Base-by-base conservation (phyloP, 768 basidiomycete species). In the Suillus weaverae region DNA sequence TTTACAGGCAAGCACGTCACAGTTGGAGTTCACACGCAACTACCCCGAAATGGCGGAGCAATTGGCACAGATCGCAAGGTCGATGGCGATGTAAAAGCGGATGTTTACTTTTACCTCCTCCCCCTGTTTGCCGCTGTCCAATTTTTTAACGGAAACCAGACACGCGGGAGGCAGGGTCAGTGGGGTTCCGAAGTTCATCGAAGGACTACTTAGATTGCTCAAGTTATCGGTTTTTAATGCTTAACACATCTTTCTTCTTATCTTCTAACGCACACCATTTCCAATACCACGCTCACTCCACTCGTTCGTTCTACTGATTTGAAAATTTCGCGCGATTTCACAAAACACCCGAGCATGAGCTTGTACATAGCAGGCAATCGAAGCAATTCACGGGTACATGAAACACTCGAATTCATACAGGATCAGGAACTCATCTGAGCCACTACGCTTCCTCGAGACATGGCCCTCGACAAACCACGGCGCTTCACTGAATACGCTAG, bases 1-100 rank as follows among this genome's bases (percentile, higher is more conserved):
- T 64, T 67, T 69, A 1, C 75, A 95, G 88, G 95, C 95, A 13
- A 90, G 92, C 51, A 81, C 82, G 63, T 86, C 94, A 8, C 96
- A 97, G 76, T 78, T 91, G 62, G 84, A 93, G 70, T 97, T 97
- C 77, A 81, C 90, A 74, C 82, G 86, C 73, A 88, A 86, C 69
- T 97, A 94, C 72, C 95, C 95, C 0, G 84, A 89, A 62, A 87
- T 90, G 85, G 92, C 90, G n/a, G 82, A 80, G n/a, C 84, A 90
- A 76, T 76, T 92, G 48, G 79, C 74, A 30, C 80, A 78, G 68
- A 81, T 85, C 60, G 85, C 85, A 32, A 72, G 73, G 22, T 68
- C 68, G 56, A 79, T 82, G 79, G 11, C 57, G 9, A 66, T 74
- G 65, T 79, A 69, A 70, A 65, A 33, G 20, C n/a, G 59, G 39